Base-by-base conservation (phyloP, 73 alveolate species). In the Paramecium pentaurelia region DNA sequence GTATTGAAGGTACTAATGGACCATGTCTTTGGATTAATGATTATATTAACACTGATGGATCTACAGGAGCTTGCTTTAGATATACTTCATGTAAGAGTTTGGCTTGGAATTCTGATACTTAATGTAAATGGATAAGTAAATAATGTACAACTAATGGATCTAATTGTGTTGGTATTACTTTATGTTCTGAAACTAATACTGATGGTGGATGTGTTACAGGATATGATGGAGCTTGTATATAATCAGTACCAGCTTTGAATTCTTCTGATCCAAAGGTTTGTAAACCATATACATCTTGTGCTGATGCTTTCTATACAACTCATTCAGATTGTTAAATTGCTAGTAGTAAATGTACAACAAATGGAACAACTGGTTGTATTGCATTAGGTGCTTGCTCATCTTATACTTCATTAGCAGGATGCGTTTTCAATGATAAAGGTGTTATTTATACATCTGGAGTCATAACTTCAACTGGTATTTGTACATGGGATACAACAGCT, bases 331-430 rank as follows among this genome's bases (percentile, higher is more conserved):
- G 88, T 40, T 77, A 36, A 40, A 38, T 14, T 7, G 36, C 88
- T 16, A 77, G 28, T n/a, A 42, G 7, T 11, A 37, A 37, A 9
- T 77, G 88, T 40, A 77, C 88, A 38, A 37, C 88, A 38, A 77
- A 77, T 42, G 88, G 71, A 38, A 77, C 88, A 12, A 18, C 60
- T 71, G 86, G 86, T 32, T 77, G 88, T n/a, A 36, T 77, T 38
- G 71, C 88, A 0, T 40, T 77, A 32, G 18, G 71, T 37, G 45
- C 88, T 30, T 77, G 88, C 30, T 25, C 54, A n/a, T 27, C 18
- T 14, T 71, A 71, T 16, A 30, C 86, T 71, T 7, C 27, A 20
- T 16, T 4, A 77, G 88, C 34, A 25, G 86, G 86, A 70, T 70
- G 86, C 0, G 1, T 2, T 28, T 12, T 59, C 22, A 59, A 59